These are phyloP conservation scores for Trichoderma koningiopsis DNA, from an alignment of 2,329 filamentous ascomycete species.

Conservation along the genomic window DNA sequence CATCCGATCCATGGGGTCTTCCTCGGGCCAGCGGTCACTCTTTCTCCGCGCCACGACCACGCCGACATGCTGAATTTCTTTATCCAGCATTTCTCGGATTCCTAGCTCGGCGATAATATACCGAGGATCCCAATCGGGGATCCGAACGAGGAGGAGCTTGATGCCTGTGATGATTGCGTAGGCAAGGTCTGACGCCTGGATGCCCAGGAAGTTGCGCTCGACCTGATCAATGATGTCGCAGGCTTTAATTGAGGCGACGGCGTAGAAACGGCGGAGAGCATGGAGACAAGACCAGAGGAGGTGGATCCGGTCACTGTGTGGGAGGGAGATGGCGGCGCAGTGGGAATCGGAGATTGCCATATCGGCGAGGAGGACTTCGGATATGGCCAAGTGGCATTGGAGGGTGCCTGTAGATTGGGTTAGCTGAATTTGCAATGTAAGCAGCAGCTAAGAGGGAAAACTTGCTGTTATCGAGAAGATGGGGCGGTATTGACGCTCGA, in stretches of 20 bases:
- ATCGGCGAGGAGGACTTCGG: slow-evolving; percentile 52
- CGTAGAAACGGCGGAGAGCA: slow-evolving; percentile 46
- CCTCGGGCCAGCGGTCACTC: slow-evolving; percentile 32
- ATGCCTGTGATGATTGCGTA: slow-evolving; percentile 51
- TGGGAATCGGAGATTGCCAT: slow-evolving; percentile 46
- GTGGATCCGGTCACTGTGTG: slow-evolving; percentile 45
- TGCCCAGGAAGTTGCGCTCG: slow-evolving; percentile 45
- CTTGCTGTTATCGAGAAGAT: slow-evolving; percentile 41
- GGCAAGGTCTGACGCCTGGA: slow-evolving; percentile 51
- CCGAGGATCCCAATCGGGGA: slow-evolving; percentile 50
- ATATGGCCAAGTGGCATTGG: slow-evolving; percentile 46
- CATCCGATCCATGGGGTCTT: slow-evolving; percentile 40
- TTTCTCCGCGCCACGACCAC: slow-evolving; percentile 37
- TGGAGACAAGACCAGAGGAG: slow-evolving; percentile 50
- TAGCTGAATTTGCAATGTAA: background rate
- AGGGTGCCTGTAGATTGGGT: slow-evolving; percentile 39
- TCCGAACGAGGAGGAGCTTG: slow-evolving; percentile 49
- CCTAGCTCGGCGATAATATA: slow-evolving; percentile 42
- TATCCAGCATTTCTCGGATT: slow-evolving; percentile 34
- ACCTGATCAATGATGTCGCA: slow-evolving; percentile 33
- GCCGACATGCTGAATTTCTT: slow-evolving; percentile 37
- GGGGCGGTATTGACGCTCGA: slow-evolving; percentile 40
- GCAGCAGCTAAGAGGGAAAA: background rate
- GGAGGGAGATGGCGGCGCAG: slow-evolving; percentile 37
- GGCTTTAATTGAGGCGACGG: slow-evolving; percentile 32